Base-by-base conservation (phyloP, 2,329 filamentous ascomycete species). In the Huntiella decipiens region DNA sequence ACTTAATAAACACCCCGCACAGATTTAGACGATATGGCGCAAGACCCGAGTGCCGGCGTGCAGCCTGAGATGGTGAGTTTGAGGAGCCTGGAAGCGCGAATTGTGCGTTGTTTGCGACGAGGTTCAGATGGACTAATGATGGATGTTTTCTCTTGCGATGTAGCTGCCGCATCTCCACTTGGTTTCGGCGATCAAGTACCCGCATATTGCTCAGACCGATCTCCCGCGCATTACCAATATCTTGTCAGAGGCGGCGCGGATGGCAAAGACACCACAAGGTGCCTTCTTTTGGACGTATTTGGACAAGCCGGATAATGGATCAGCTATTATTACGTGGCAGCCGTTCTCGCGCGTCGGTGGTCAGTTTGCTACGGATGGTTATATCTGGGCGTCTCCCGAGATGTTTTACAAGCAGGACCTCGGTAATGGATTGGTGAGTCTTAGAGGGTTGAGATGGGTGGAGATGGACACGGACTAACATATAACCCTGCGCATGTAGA, bases 241-340 rank as follows among this genome's bases (percentile, higher is more conserved):
- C 70, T 73, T 96, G 50, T 70, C 87, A 57, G 75, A 78, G 56
- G 87, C 86, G 35, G 84, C 87, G 6, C 80, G 83, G 57, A 81
- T 94, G 51, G 81, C 87, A 54, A 82, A 84, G 60, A 81, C 92
- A 57, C 19, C 17, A 13, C 70, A 78, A 52, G 79, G 86, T 42
- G 76, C 88, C 2, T 87, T 98, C 70, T 83, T 80, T 63, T 98
- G 88, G 88, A 87, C 82, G 39, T 94, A 88, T 60, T 74, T 96
- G 47, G 77, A 91, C 55, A 73, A 77, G 45, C 88, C 88, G 8
- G 71, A 71, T 44, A 84, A 93, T 61, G 86, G 86, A 47, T 80
- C 79, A 6, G 73, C 94, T 38, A 74, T 91, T 58, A 68, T 96
- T 52, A 81, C 82, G 44, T 96, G 88, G 88, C 86, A 95, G 60